Evolutionary conservation across 108 stramenopile genomes (phyloP).

Genomic region (Ochromonas danica): DNA sequence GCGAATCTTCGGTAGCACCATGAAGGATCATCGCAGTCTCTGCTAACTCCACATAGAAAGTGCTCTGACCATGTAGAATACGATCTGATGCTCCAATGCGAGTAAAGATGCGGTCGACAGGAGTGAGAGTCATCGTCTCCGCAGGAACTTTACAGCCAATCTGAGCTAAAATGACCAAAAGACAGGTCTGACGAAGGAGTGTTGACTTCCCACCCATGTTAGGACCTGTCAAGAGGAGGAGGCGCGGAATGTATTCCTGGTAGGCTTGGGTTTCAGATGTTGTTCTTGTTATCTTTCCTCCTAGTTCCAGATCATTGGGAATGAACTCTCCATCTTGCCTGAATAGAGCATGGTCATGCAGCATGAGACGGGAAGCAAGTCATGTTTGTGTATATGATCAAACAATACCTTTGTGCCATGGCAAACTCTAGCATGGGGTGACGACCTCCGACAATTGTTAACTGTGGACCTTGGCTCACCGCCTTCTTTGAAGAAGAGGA

Average conservation of each 20-base stretch:
- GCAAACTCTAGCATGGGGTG: conserved; percentile 86
- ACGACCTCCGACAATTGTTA: conserved; percentile 76
- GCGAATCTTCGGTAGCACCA: conserved; percentile 79
- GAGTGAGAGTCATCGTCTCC: conserved; percentile 75
- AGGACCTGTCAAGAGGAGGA: conserved; percentile 88
- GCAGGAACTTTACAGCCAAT: conserved; percentile 98
- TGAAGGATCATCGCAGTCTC: conserved; percentile 96
- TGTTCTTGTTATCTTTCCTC: neutral
- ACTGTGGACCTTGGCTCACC: conserved; percentile 55
- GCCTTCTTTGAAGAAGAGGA: neutral
- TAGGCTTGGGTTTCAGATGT: neutral
- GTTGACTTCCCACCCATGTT: conserved; percentile 98
- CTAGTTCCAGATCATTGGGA: conserved; percentile 73
- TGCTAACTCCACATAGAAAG: conserved; percentile 97
- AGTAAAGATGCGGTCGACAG: conserved; percentile 97
- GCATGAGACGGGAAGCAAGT: no score
- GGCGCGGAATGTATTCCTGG: conserved; percentile 37
- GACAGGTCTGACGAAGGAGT: conserved; percentile 91
- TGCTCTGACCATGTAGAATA: conserved; percentile 95
- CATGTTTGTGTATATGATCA: no score
- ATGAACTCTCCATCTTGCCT: conserved; percentile 71
- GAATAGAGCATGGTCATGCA: conserved; percentile 25
- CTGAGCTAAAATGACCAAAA: conserved; percentile 92
- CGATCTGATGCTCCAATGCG: conserved; percentile 97
- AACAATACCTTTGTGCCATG: conserved; percentile 28